Conservation (phyloP, 352 stramenopile genomes). For the Phytophthora hibernalis region DNA sequence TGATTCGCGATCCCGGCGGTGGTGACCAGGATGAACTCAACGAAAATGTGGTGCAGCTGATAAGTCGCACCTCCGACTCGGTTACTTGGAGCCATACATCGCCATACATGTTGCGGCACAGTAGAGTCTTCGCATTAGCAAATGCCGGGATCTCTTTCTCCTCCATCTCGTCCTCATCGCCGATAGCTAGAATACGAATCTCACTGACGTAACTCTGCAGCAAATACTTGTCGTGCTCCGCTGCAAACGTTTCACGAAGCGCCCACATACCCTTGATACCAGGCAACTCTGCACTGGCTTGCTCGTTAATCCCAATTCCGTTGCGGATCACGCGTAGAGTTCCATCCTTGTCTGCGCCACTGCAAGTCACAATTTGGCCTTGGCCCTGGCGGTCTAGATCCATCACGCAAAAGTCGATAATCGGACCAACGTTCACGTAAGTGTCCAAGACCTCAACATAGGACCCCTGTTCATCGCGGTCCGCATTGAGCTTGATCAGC, state of each 20-base stretch:
- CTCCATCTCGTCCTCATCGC: slow-evolving; percentile 90
- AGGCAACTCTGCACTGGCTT: slow-evolving; percentile 94
- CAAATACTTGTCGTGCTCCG: slow-evolving; percentile 94
- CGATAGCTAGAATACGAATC: slow-evolving; percentile 96
- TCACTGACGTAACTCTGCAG: slow-evolving; percentile 97
- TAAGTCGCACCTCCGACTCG: slow-evolving; percentile 90
- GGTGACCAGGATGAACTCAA: slow-evolving; percentile 84
- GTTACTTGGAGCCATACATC: slow-evolving; percentile 95
- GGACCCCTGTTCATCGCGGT: slow-evolving; percentile 77
- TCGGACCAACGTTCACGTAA: slow-evolving; percentile 98
- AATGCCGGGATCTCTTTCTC: slow-evolving; percentile 92
- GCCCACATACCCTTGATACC: slow-evolving; percentile 99
- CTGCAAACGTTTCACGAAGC: slow-evolving; percentile 86
- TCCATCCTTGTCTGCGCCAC: slow-evolving; percentile 95
- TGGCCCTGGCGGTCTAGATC: slow-evolving; percentile 95
- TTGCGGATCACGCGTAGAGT: slow-evolving; percentile 98
- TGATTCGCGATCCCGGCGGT: slow-evolving; percentile 71
- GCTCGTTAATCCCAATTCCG: slow-evolving; percentile 98
- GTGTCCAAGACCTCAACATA: slow-evolving; percentile 96
- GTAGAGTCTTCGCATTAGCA: slow-evolving; percentile 90
- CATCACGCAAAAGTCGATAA: slow-evolving; percentile 99
- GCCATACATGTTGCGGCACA: slow-evolving; percentile 93
- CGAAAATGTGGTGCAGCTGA: slow-evolving; percentile 71
- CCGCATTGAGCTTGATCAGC: slow-evolving; percentile 92
- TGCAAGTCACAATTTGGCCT: slow-evolving; percentile 97